Conservation (phyloP, 371 early-diverging fungal species). For the Apophysomyces ossiformis region DNA sequence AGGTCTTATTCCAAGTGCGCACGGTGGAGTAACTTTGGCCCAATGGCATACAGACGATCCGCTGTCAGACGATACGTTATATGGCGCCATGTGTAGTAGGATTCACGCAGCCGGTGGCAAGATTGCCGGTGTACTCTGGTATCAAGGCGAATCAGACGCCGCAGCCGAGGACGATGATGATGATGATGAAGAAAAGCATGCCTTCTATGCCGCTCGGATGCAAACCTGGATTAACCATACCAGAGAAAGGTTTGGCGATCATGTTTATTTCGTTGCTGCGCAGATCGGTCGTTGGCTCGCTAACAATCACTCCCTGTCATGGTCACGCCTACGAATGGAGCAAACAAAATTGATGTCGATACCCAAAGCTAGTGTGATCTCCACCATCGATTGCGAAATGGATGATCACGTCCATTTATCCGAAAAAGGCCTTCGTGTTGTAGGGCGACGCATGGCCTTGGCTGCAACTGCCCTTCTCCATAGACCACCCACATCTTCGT, state of each 20-base stretch:
- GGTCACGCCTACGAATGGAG: background rate
- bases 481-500: background rate
- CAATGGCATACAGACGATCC: slow-evolving; percentile 32
- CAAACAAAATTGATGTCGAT: background rate
- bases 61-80: slow-evolving; percentile 26
- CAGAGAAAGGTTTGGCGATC: background rate
- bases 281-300: background rate
- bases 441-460: slow-evolving; percentile 37
- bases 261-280: background rate
- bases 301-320: background rate
- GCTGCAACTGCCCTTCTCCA: slow-evolving; percentile 22
- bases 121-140: slow-evolving; percentile 33
- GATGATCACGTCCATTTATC: slow-evolving; percentile 49
- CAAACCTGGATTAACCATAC: background rate
- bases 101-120: slow-evolving; percentile 21
- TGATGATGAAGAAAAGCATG: background rate
- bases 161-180: background rate
- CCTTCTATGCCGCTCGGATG: background rate
- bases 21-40: slow-evolving; percentile 38
- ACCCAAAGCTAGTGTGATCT: slow-evolving; percentile 15
- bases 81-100: slow-evolving; percentile 44
- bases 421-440: slow-evolving; percentile 19
- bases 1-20: slow-evolving; percentile 47
- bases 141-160: slow-evolving; percentile 9
- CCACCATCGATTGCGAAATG: slow-evolving; percentile 36